These are phyloP conservation scores for Aspergillus awamori DNA, from an alignment of 2,329 filamentous ascomycete genomes.

Conservation along the genomic window DNA sequence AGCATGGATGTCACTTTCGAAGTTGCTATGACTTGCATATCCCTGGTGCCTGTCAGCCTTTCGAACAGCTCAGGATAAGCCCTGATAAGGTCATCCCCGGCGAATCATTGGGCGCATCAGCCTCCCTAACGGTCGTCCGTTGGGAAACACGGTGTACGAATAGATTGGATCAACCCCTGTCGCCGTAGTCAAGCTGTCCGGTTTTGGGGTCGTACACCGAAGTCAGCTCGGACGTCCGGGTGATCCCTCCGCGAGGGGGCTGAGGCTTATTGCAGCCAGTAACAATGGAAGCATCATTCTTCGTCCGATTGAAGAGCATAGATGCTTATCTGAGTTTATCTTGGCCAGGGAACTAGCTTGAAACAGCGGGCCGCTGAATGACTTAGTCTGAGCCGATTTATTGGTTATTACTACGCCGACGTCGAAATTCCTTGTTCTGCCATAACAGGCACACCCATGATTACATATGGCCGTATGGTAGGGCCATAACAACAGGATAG, in stretches of 20 bases:
- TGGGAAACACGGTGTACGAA: background rate
- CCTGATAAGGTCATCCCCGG: background rate
- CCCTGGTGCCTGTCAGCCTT: background rate
- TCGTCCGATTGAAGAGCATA: no score
- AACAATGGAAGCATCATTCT: no score
- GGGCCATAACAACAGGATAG: no score
- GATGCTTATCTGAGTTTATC: background rate
- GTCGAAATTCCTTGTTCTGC: no score
- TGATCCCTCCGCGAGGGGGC: background rate
- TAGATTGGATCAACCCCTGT: background rate
- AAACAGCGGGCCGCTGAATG: no score
- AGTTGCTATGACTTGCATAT: background rate
- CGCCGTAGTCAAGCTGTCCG: background rate
- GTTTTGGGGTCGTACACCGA: background rate
- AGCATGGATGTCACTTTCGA: background rate
- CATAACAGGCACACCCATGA: background rate
- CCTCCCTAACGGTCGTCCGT: background rate
- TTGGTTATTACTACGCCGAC: no score
- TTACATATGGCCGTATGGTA: background rate
- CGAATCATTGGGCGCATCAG: background rate
- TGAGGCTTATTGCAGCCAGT: background rate
- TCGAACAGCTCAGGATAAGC: background rate
- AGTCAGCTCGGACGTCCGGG: background rate
- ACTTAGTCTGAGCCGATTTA: no score
- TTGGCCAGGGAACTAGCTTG: background rate